Conservation (phyloP, 169 alveolate genomes). For the Plasmodium ovale region DNA sequence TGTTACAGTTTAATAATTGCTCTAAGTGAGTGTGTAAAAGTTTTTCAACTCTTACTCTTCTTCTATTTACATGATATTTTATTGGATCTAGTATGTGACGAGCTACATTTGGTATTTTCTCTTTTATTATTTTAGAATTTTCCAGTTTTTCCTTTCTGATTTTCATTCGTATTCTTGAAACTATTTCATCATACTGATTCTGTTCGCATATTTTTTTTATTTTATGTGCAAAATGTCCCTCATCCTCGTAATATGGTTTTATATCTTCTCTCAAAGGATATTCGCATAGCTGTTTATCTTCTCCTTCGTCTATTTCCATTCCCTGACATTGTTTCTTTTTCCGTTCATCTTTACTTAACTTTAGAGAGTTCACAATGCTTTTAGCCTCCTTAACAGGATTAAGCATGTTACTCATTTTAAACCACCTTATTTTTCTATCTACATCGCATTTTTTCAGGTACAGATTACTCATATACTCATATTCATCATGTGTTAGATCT, state of each 20-base stretch:
- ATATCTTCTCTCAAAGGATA: slow-evolving; percentile 46
- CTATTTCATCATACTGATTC: slow-evolving; percentile 84
- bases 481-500: slow-evolving; percentile 85
- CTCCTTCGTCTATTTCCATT: background rate
- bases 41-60: slow-evolving; percentile 80
- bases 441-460: slow-evolving; percentile 77
- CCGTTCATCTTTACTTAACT: slow-evolving; percentile 46
- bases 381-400: slow-evolving; percentile 85
- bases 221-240: slow-evolving; percentile 43
- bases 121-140: slow-evolving; percentile 80
- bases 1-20: slow-evolving; percentile 81
- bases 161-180: slow-evolving; percentile 83
- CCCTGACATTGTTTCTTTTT: background rate
- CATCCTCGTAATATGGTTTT: slow-evolving; percentile 62
- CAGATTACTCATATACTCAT: slow-evolving; percentile 79
- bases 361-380: slow-evolving; percentile 56
- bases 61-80: slow-evolving; percentile 80
- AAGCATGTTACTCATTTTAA: slow-evolving; percentile 77
- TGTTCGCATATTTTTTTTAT: slow-evolving; percentile 75
- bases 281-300: background rate
- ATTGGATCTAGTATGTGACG: slow-evolving; percentile 84
- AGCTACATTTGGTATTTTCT: slow-evolving; percentile 82
- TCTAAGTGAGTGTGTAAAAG: slow-evolving; percentile 83
- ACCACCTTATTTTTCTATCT: slow-evolving; percentile 78
- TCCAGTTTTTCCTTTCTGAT: slow-evolving; percentile 82